Base-by-base conservation (phyloP, 2,329 filamentous ascomycete species). In the Penicillium hordei region DNA sequence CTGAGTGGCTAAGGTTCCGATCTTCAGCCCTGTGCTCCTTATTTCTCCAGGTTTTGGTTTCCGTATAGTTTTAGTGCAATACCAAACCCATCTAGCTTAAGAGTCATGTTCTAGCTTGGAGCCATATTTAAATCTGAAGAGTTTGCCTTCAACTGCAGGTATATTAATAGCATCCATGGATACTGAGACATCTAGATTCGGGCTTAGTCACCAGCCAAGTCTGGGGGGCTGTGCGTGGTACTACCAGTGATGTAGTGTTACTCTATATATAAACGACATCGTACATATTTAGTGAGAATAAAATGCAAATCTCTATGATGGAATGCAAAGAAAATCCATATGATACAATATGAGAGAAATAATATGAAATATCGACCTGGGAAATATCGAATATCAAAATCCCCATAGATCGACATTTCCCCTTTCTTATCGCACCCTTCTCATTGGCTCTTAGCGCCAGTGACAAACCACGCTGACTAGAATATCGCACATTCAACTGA, bases 381-480 rank as follows among this genome's bases (percentile, higher is more conserved):
- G 3, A 13, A 45, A 51, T 36, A 44, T 43, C 13, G 10, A 38
- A 38, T 36, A 31, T 54, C 23, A 48, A 33, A 53, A 15, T 21
- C 29, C 43, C 33, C 17, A 42, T 48, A 45, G 60, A 65, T 63
- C 57, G 59, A 60, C 58, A 51, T 60, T 27, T 27, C 27, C 44
- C 29, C 44, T 33, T 33, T 48, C 70, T 72, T 73, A 73, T 73
- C 70, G 64, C 15, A 1, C 21, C 0, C 1, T 10, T 19, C 48
- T 68, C 40, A 72, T 73, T 73, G 70, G 70, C 29, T 44, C 34
- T 39, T 1, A 13, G 12, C 23, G 29, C 21, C 21, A 61, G 64
- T 73, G 71, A 73, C 71, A 72, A 68, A 73, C 66, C 46, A 29
- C 59, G 69, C 67, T 72, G 71, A 73, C 70, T 60, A 43, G 51